Percentiles rank a stretch among this genome's conserved stretches.
Conservation (phyloP, 805 yeast genomes). For the Priceomyces fermenticarens region DNA sequence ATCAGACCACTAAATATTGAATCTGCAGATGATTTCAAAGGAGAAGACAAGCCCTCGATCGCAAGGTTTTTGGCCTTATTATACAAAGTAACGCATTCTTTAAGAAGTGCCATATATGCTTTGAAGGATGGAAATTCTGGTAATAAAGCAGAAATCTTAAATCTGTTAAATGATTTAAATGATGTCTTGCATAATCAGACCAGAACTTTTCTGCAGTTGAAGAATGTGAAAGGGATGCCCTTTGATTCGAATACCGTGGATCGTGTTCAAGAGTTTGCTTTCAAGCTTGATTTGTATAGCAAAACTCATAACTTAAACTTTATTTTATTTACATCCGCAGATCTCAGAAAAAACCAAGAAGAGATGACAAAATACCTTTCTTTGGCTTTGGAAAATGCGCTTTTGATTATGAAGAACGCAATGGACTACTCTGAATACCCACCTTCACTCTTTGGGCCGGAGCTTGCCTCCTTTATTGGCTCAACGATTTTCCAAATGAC, state of each 20-base stretch:
- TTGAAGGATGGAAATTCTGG: background rate
- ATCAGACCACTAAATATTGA: background rate
- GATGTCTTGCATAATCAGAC: conserved; percentile 2
- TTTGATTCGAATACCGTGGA: conserved; percentile 2
- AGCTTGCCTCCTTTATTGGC: conserved; percentile 5
- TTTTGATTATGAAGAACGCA: conserved; percentile 2
- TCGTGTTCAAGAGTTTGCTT: conserved; percentile 7
- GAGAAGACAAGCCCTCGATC: conserved; percentile 1
- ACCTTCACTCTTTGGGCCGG: conserved; percentile 5
- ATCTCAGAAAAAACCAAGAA: conserved; percentile 40
- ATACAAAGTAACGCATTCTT: background rate
- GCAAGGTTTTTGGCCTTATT: conserved; percentile 1
- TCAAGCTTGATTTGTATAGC: conserved; percentile 3
- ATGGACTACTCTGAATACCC: conserved; percentile 5
- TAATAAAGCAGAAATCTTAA: conserved; percentile 1
- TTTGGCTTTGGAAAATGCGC: conserved; percentile 3
- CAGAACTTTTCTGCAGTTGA: conserved; percentile 4
- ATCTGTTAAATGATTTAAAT: conserved; percentile 3
- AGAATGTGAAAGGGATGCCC: conserved; percentile 1
- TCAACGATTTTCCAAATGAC: conserved; percentile 5
- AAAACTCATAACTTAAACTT: conserved; percentile 2
- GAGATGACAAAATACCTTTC: conserved; percentile 1
- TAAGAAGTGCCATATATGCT: conserved; percentile 1
- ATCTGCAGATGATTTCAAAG: background rate
- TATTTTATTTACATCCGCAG: conserved; percentile 3